Percentiles rank a stretch among this genome's conserved stretches.
These are phyloP conservation scores for Diutina rugosa DNA, from an alignment of 1,139 yeast species.

Conservation along the genomic window DNA sequence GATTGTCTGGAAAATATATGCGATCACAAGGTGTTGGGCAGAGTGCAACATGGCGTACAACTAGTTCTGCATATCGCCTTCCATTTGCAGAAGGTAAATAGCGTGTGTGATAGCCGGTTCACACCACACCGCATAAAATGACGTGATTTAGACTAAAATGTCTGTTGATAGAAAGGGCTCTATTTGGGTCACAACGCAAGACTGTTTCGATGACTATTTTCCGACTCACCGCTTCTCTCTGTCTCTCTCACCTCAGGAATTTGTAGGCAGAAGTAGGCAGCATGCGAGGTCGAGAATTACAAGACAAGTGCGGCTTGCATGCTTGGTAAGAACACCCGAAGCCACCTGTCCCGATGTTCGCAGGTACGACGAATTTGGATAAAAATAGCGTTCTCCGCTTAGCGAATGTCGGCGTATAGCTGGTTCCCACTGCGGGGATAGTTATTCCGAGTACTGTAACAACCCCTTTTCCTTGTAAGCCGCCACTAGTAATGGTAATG, in stretches of 20 bases:
- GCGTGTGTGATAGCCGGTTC: neutral
- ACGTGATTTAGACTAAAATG: no score
- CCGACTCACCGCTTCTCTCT: no score
- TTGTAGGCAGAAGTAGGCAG: no score
- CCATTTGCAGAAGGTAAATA: neutral
- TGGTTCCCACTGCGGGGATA: neutral
- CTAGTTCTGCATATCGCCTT: neutral
- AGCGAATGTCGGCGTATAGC: neutral
- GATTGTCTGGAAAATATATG: neutral
- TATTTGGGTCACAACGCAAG: no score
- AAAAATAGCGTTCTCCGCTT: neutral
- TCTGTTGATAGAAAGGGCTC: no score
- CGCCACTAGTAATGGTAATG: neutral
- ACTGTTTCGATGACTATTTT: no score
- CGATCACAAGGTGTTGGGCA: neutral
- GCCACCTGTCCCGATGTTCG: neutral
- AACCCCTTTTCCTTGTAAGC: neutral
- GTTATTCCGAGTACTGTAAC: neutral
- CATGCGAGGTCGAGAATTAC: no score
- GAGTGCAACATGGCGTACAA: neutral
- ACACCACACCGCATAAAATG: neutral
- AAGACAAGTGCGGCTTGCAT: neutral
- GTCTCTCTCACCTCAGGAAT: no score
- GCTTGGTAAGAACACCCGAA: neutral
- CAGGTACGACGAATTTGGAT: neutral